Evolutionary conservation across 2,329 filamentous ascomycete species (phyloP).

Genomic region (Teratosphaeria epicoccoides): DNA sequence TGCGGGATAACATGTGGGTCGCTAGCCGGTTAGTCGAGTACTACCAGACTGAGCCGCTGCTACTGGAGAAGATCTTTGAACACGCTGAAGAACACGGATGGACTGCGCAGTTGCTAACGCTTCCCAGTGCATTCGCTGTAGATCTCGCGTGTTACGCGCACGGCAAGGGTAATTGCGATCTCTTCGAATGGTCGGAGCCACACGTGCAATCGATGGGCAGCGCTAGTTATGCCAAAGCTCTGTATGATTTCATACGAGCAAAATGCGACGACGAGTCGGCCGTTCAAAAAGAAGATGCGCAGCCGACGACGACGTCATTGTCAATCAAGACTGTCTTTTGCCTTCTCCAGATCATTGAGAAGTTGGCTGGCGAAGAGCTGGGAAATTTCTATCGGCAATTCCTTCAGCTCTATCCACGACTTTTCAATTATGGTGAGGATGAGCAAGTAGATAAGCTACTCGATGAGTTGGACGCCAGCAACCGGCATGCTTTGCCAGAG

Average conservation of each 20-base stretch:
- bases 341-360: constrained; percentile 64
- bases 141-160: constrained; percentile 81
- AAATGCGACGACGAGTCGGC: constrained; percentile 74
- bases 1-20: constrained; percentile 81
- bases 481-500: constrained; percentile 57
- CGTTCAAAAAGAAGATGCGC: constrained; percentile 60
- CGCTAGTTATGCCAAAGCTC: constrained; percentile 53
- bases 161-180: constrained; percentile 65
- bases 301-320: constrained; percentile 60
- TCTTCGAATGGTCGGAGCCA: constrained; percentile 68
- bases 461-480: constrained; percentile 40
- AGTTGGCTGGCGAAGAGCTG: constrained; percentile 50
- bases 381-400: constrained; percentile 75
- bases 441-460: constrained; percentile 70
- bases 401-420: constrained; percentile 80
- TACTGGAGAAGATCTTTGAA: constrained; percentile 61
- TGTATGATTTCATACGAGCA: constrained; percentile 72
- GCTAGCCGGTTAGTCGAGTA: constrained; percentile 66
- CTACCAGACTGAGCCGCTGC: constrained; percentile 59
- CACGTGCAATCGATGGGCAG: constrained; percentile 37
- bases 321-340: constrained; percentile 76
- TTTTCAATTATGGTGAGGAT: constrained; percentile 94
- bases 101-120: constrained; percentile 69
- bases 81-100: constrained; percentile 73
- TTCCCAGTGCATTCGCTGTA: constrained; percentile 73